Percentiles rank a stretch among this genome's conserved stretches.
Conservation (phyloP, 306 rosid species). For the Argentina anserina region DNA sequence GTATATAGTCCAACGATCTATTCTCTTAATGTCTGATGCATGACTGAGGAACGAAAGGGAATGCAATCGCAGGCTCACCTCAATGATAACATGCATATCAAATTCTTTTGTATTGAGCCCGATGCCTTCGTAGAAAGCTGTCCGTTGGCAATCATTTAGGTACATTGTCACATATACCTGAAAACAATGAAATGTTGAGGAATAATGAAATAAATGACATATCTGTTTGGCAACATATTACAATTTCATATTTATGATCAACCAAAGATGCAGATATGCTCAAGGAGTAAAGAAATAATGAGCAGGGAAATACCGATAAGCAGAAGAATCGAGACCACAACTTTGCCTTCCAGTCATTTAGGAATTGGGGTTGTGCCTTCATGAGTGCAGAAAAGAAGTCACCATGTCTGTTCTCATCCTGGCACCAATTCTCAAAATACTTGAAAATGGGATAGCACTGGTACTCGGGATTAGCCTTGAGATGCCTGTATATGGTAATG, state of each 20-base stretch:
- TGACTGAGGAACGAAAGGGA: background rate
- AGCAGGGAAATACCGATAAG: constrained; percentile 52
- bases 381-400: constrained; percentile 97
- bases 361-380: constrained; percentile 99
- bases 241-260: background rate
- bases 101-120: constrained; percentile 91
- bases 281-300: background rate
- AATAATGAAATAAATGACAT: background rate
- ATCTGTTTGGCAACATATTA: background rate
- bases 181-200: constrained; percentile 18
- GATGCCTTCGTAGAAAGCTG: constrained; percentile 94
- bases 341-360: constrained; percentile 99
- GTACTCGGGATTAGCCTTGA: constrained; percentile 79
- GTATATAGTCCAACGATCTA: background rate
- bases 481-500: constrained; percentile 96
- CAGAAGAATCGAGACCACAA: constrained; percentile 95
- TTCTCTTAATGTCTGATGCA: background rate
- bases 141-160: constrained; percentile 94
- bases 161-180: constrained; percentile 99
- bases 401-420: constrained; percentile 97
- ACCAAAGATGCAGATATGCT: background rate
- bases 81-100: constrained; percentile 98
- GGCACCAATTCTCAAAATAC: constrained; percentile 99
- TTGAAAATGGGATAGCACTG: constrained; percentile 95
- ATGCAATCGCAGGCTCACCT: constrained; percentile 48